Conservation (phyloP, 2,329 filamentous ascomycete genomes). For the Hymenoscyphus occultus region DNA sequence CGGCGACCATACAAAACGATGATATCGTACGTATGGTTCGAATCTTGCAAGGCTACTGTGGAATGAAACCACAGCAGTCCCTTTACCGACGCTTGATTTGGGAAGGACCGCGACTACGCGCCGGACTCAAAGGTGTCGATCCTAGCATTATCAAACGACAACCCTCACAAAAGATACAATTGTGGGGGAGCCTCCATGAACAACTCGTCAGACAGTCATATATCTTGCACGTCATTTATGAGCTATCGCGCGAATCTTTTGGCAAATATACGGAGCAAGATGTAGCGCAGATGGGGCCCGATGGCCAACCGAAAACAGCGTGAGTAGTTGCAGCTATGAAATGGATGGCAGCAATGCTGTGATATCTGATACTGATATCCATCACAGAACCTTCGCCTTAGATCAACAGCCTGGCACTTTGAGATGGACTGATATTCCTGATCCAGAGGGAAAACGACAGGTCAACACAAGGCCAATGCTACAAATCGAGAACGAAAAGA, state of each 20-base stretch:
- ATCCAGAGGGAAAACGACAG: constrained; percentile 40
- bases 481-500: constrained; percentile 38
- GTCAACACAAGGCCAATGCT: constrained; percentile 34
- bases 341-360: not conserved
- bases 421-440: constrained; percentile 59
- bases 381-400: not conserved
- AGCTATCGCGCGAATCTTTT: constrained; percentile 51
- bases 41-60: constrained; percentile 56
- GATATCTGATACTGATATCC: not conserved
- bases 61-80: constrained; percentile 51
- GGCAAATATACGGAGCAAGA: constrained; percentile 36
- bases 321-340: constrained; percentile 14
- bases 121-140: constrained; percentile 29
- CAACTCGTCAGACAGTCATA: constrained; percentile 57
- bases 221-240: constrained; percentile 53
- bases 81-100: constrained; percentile 54
- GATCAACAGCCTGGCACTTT: constrained; percentile 43
- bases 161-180: constrained; percentile 18
- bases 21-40: constrained; percentile 50
- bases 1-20: constrained; percentile 48
- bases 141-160: constrained; percentile 23
- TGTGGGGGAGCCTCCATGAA: constrained; percentile 54
- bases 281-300: not conserved
- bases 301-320: constrained; percentile 11
- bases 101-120: constrained; percentile 43